A percentile compares a stretch with the other conserved stretches of the same genome.
Evolutionary conservation across 2,329 filamentous ascomycete species (phyloP).

Genomic region (Neofusicoccum laricinum): DNA sequence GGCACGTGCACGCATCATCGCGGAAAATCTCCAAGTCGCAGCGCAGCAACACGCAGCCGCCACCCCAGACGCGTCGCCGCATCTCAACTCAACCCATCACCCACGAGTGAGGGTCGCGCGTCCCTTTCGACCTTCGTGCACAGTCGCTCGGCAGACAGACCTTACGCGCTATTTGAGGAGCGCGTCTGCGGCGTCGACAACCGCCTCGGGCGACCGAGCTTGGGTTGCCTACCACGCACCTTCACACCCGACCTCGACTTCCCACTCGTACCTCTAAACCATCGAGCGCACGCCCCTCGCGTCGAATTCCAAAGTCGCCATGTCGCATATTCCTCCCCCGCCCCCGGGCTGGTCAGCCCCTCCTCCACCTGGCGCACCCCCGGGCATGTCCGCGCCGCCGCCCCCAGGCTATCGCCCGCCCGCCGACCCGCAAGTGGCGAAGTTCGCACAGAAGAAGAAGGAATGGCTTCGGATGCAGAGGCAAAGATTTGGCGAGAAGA

Average conservation of each 20-base stretch:
- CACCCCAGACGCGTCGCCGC: conserved; percentile 13
- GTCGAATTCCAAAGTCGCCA: background rate
- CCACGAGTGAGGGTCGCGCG: conserved; percentile 12
- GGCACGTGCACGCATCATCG: background rate
- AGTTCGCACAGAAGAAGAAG: conserved; percentile 98
- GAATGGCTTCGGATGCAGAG: conserved; percentile 93
- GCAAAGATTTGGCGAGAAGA: conserved; percentile 93
- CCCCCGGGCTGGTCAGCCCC: conserved; percentile 62
- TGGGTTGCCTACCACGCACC: conserved; percentile 8
- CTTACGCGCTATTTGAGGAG: background rate
- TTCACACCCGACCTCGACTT: background rate
- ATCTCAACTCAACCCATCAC: conserved; percentile 14
- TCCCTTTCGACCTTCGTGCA: background rate
- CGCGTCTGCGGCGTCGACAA: conserved; percentile 2
- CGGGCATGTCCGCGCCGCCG: conserved; percentile 61
- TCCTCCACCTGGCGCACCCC: conserved; percentile 49
- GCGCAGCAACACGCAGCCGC: conserved; percentile 11
- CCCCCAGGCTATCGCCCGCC: conserved; percentile 82
- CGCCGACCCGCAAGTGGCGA: conserved; percentile 79
- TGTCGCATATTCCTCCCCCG: conserved; percentile 60
- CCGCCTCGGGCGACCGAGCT: conserved; percentile 18
- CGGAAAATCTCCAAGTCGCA: conserved; percentile 14
- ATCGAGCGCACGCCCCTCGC: background rate
- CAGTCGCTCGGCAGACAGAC: background rate
- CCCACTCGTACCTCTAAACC: background rate